A percentile compares a stretch with the other conserved stretches of the same genome.
These are phyloP conservation scores for Lactifluus hygrophoroides DNA, from an alignment of 768 basidiomycete species.

Conservation along the genomic window DNA sequence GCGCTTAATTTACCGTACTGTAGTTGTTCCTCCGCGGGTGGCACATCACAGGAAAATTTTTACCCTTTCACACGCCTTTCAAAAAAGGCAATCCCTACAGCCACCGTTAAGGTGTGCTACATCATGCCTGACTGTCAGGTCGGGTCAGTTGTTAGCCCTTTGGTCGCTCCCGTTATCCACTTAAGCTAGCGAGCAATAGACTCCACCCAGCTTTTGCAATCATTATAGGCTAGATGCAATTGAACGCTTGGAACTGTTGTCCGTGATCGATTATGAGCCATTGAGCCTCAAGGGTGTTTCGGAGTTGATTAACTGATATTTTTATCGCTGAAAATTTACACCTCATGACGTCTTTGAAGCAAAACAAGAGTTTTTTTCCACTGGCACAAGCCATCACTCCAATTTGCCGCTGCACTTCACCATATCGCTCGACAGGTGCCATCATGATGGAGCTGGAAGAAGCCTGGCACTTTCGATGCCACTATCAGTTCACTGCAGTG, in stretches of 20 bases:
- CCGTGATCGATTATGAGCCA: neutral
- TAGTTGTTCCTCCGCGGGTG: neutral
- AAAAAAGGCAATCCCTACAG: neutral
- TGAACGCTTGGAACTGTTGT: neutral
- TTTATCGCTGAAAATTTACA: neutral
- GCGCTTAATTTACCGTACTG: no score
- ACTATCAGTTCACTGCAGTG: neutral
- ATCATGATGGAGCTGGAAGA: no score
- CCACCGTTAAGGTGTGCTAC: no score
- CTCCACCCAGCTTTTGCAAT: neutral
- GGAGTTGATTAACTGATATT: neutral
- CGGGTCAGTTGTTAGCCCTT: neutral
- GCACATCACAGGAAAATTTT: neutral
- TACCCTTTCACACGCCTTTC: neutral
- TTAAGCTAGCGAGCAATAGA: neutral
- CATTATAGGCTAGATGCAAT: no score
- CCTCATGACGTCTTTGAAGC: neutral
- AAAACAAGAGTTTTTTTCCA: no score
- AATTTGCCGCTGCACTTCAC: no score
- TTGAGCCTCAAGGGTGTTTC: neutral
- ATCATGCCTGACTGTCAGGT: no score
- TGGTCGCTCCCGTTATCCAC: neutral
- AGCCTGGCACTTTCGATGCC: neutral
- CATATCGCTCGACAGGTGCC: neutral
- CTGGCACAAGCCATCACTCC: no score